Conservation (phyloP, 2,329 filamentous ascomycete genomes). For the Cercospora sp. region DNA sequence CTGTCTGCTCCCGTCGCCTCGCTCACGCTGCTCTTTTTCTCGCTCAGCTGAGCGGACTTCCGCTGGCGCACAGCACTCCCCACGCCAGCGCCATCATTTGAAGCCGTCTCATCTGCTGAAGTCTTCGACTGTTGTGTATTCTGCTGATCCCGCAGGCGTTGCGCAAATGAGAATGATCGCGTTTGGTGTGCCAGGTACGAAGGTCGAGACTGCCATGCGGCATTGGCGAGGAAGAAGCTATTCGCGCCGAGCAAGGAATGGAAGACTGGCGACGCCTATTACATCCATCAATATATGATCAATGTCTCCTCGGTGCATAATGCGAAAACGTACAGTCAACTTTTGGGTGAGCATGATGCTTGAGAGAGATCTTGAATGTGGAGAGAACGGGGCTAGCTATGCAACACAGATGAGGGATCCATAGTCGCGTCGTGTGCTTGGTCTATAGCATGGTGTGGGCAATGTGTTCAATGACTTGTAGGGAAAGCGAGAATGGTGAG, state of each 20-base stretch:
- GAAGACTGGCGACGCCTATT: conserved; percentile 32
- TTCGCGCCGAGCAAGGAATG: conserved; percentile 39
- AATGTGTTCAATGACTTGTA: conserved; percentile 12
- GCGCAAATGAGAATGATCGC: conserved; percentile 28
- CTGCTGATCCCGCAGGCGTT: conserved; percentile 23
- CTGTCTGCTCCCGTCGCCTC: conserved; percentile 21
- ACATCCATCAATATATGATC: conserved; percentile 17
- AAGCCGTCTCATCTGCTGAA: conserved; percentile 12
- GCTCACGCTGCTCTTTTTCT: conserved; percentile 18
- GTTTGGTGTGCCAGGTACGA: conserved; percentile 24
- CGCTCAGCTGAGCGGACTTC: conserved; percentile 10
- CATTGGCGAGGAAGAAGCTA: conserved; percentile 37
- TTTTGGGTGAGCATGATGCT: conserved; percentile 31
- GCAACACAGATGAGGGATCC: not conserved
- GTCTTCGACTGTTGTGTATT: conserved; percentile 10
- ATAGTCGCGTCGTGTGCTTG: conserved; percentile 7
- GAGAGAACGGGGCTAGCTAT: conserved; percentile 11
- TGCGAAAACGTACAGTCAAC: conserved; percentile 32
- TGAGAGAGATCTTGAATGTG: not conserved
- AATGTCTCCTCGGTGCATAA: not conserved
- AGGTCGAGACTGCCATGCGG: conserved; percentile 38
- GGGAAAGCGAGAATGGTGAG: not conserved
- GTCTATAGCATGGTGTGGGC: conserved; percentile 4
- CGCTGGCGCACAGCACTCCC: conserved; percentile 12
- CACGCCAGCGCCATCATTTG: not conserved